Conservation (phyloP, 345 rosid genomes). For the Carallia pectinifolia region DNA sequence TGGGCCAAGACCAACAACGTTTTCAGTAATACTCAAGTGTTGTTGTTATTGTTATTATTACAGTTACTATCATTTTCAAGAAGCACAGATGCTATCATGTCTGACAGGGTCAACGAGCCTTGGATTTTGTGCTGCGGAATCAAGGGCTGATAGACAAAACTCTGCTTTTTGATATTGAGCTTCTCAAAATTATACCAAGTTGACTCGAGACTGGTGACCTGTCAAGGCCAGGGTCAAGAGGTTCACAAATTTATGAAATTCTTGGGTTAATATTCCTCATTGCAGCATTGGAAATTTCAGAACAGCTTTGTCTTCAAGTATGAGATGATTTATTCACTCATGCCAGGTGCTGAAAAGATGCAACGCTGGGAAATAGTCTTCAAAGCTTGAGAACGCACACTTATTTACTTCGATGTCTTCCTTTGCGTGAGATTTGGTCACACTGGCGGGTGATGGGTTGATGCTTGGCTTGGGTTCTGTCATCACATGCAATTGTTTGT, state of each 20-base stretch:
- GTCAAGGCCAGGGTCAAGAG: background rate
- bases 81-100: background rate
- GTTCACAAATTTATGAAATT: background rate
- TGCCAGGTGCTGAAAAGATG: too few species aligned
- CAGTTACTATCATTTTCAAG: background rate
- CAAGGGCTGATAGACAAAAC: conserved; percentile 96
- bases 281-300: background rate
- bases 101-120: conserved; percentile 88
- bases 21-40: conserved; percentile 55
- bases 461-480: too few species aligned
- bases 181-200: conserved; percentile 66
- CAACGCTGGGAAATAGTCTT: too few species aligned
- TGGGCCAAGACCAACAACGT: conserved; percentile 80
- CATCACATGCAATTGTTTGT: too few species aligned
- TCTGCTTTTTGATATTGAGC: conserved; percentile 87
- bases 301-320: too few species aligned
- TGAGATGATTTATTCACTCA: too few species aligned
- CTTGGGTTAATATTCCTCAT: conserved; percentile 14
- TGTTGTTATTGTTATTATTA: conserved; percentile 2
- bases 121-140: conserved; percentile 91
- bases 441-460: too few species aligned
- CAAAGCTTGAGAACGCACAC: too few species aligned
- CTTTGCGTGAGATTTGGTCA: too few species aligned
- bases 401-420: too few species aligned
- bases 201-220: conserved; percentile 23